Base-by-base conservation (phyloP, 1,284 basidiomycete species). In the Rhodotorula sp. region DNA sequence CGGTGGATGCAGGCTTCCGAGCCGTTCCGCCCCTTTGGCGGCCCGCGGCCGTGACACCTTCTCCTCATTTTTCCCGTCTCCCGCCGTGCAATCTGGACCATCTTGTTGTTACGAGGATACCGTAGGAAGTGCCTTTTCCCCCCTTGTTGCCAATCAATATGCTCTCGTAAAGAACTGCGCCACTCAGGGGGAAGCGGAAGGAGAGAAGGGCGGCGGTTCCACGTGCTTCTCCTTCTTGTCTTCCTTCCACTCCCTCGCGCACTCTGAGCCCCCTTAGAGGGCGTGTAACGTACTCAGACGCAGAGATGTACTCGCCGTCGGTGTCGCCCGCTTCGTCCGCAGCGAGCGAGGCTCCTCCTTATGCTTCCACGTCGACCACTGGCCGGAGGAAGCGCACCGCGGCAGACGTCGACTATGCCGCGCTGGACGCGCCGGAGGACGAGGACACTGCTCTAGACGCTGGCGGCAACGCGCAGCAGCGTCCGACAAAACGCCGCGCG, bases 1-100 rank as follows among this genome's bases (percentile, higher is more conserved):
- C 28, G 47, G n/a, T 60, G 58, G 58, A 23, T 60, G 28, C 45
- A 47, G 43, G 58, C 45, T 5, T 60, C 58, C 18, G 58, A 60
- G 15, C 58, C 58, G 21, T 43, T 45, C 43, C 58, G 58, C 23
- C 58, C 58, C 5, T 60, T 60, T 43, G 58, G 58, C 12, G 38
- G 38, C 12, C 45, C 45, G 21, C 57, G 14, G n/a, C 16, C 54
- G 15, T 55, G 54, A 55, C 7, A 50, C 14, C n/a, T 14, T 28
- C 28, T 12, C 52, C 26, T 34, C 34, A 34, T 26, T 31, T 16
- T 26, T 31, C 28, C 7, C 15, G 26, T 16, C 54, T n/a, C 14
- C 18, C 28, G n/a, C 1, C 6, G 5, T n/a, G 52, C 6, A 18
- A 1, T 1, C 15, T 28, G 15, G 16, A 16, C 6, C 18, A 26